phyloP scores from a whole-genome alignment of 441 rosid genomes.

The Bocquillonia castaneifolia region DNA sequence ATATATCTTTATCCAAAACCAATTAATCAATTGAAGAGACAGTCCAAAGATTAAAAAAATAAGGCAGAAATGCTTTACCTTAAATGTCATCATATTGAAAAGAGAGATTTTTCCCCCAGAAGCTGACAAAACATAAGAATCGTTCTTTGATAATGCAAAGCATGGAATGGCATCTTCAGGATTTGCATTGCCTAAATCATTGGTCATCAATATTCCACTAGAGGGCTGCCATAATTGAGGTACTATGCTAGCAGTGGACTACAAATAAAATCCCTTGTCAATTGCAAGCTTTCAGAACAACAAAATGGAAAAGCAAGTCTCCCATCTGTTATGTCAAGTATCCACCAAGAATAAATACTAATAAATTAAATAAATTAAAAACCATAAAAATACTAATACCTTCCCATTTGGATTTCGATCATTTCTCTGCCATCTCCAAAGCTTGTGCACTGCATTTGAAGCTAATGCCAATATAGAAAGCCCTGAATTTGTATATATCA shows the following conservation, averaged over 20 bases:
- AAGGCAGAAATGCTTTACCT: constrained; percentile 37
- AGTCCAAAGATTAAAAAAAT: neutral
- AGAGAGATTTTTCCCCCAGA: constrained; percentile 77
- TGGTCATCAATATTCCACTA: constrained; percentile 67
- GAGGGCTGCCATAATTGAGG: constrained; percentile 85
- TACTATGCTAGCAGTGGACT: constrained; percentile 56
- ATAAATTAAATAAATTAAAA: too few relatives aligned
- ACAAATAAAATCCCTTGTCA: constrained; percentile 21
- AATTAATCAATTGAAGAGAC: neutral
- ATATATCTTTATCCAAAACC: neutral
- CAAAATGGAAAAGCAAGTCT: neutral
- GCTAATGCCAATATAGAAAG: constrained; percentile 61
- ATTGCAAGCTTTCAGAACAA: constrained; percentile 9
- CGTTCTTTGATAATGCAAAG: constrained; percentile 85
- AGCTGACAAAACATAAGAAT: constrained; percentile 83
- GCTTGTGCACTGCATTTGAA: constrained; percentile 81
- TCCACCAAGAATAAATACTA: too few relatives aligned
- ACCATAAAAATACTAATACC: too few relatives aligned
- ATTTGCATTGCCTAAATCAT: constrained; percentile 55
- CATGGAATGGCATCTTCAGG: constrained; percentile 82
- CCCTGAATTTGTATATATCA: constrained; percentile 75
- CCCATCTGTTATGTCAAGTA: neutral
- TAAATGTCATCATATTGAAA: constrained; percentile 83
- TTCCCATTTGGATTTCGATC: constrained; percentile 46
- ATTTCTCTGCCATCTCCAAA: constrained; percentile 80